Evolutionary conservation across 345 rosid species (phyloP).

Genomic region (Populus simonii): DNA sequence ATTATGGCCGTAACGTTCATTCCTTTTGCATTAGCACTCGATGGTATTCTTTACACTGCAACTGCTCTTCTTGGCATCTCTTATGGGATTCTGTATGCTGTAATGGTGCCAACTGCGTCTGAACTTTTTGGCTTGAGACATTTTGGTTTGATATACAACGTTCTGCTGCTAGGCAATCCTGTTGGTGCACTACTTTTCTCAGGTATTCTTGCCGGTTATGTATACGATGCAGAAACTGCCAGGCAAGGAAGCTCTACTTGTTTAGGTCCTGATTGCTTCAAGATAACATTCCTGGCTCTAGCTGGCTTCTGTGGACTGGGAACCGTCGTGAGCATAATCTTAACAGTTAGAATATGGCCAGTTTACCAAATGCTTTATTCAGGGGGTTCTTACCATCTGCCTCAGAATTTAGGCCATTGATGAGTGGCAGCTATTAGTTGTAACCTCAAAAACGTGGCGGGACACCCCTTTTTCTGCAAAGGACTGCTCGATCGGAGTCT

Average conservation of each 20-base stretch:
- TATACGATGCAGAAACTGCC: constrained; percentile 79
- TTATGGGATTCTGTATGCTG: constrained; percentile 64
- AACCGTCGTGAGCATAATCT: constrained; percentile 52
- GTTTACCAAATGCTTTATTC: constrained; percentile 88
- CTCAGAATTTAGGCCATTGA: constrained; percentile 42
- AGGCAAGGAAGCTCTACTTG: constrained; percentile 79
- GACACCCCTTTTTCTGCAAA: no score
- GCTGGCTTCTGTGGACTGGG: constrained; percentile 79
- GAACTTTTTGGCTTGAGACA: constrained; percentile 89
- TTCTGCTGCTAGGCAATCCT: constrained; percentile 79
- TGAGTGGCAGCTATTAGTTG: neutral
- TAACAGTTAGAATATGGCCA: constrained; percentile 73
- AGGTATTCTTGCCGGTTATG: constrained; percentile 67
- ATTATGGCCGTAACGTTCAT: constrained; percentile 59
- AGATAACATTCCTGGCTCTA: constrained; percentile 67
- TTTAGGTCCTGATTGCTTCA: constrained; percentile 76
- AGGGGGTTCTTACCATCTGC: constrained; percentile 69
- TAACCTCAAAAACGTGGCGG: no score
- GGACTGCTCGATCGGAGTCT: no score
- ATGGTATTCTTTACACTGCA: constrained; percentile 54
- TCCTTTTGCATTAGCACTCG: constrained; percentile 53
- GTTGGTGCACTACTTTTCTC: constrained; percentile 90
- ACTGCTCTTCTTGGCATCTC: constrained; percentile 70
- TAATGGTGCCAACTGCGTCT: constrained; percentile 74
- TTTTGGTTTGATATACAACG: constrained; percentile 82